Evolutionary conservation across 2,329 filamentous ascomycete species (phyloP).

Genomic region (Aureobasidium namibiae): DNA sequence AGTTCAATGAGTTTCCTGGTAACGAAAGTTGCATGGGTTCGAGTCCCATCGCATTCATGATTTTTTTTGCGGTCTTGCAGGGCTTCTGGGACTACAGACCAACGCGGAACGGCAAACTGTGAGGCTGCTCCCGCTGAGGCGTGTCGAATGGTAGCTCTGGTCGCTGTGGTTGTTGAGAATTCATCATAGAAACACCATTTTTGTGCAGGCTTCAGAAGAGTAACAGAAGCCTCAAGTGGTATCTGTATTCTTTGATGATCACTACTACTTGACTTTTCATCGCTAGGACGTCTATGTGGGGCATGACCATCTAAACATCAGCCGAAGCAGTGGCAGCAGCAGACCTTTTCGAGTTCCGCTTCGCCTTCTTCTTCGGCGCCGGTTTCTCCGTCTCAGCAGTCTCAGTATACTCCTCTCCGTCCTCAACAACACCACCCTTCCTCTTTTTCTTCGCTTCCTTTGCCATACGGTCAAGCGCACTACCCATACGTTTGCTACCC

Average conservation of each 20-base stretch:
- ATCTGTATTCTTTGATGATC: too few species aligned
- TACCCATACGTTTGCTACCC: slow-evolving; percentile 68
- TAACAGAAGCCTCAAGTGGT: too few species aligned
- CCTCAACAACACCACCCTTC: slow-evolving; percentile 14
- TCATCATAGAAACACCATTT: not conserved
- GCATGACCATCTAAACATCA: not conserved
- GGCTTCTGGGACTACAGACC: not conserved
- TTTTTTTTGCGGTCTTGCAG: not conserved
- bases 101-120: not conserved
- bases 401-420: slow-evolving; percentile 12
- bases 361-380: slow-evolving; percentile 8
- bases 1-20: not conserved
- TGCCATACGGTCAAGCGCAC: slow-evolving; percentile 61
- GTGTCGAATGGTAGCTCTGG: not conserved
- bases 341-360: slow-evolving; percentile 9
- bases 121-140: too few species aligned
- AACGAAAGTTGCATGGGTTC: slow-evolving; percentile 10
- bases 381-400: not conserved
- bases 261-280: not conserved
- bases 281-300: not conserved
- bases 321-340: slow-evolving; percentile 6
- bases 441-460: slow-evolving; percentile 39
- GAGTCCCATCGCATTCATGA: slow-evolving; percentile 1
- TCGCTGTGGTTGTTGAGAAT: not conserved
- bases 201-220: not conserved